Evolutionary conservation across 1,139 yeast genomes (phyloP), one percentile per base, ranked within the genome.

Genomic region (Candida albicans): DNA sequence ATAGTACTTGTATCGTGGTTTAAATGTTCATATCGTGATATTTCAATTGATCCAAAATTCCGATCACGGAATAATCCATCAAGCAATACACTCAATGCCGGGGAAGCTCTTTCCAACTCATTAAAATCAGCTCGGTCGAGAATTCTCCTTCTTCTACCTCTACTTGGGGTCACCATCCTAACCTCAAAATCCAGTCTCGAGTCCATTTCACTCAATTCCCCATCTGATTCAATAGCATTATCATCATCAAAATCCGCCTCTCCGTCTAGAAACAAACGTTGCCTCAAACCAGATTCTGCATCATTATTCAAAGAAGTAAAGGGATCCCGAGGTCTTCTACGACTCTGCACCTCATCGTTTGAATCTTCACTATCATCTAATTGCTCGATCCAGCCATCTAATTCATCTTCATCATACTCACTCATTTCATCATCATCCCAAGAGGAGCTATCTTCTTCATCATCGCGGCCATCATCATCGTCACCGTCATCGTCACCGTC

Each of bases 301-400:
- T 11, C 31, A 31, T n/a, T 31, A 14, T 34, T 28, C 27, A 29
- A 29, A 18, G 39, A 35, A 35, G 18, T 43, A 41, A 42, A 32
- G 32, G 33, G 39, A 36, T 35, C 40, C 12, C 42, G 34, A 22
- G 37, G 25, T 41, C 28, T 33, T 39, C 31, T 35, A 42, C 34
- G 40, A 9, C 33, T 48, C 10, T 46, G 57, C 22, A 43, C 46
- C 4, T 54, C 57, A 32, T 51, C 52, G 8, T 44, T 43, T 2
- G 50, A 45, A 10, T 48, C 49, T 8, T 58, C 61, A 29, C 54
- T 63, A 41, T 60, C 67, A 50, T 56, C 70, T 49, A 73, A 69
- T 32, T 67, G 75, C 44, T 70, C 75, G 41, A 73, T 64, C 77
- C 77, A 72, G 2, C 70, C 73, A 48, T 72, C 77, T 13, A 71